These are phyloP conservation scores for Penicillium occitanis DNA, from an alignment of 2,329 filamentous ascomycete genomes.

Conservation along the genomic window DNA sequence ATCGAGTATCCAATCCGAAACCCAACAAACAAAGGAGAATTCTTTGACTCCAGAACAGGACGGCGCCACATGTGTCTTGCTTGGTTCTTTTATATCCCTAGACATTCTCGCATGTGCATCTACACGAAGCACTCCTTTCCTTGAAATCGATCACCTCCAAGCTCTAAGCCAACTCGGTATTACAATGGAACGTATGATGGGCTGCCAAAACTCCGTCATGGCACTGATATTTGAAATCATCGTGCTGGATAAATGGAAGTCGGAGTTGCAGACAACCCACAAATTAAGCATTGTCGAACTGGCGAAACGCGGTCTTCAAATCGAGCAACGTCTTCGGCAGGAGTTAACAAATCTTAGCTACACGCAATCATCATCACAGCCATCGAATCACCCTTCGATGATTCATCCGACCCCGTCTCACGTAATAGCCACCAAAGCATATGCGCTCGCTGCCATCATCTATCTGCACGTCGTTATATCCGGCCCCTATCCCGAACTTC, in stretches of 20 bases:
- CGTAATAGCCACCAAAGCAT: neutral
- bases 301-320: neutral
- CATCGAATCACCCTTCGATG: neutral
- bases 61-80: slow-evolving; percentile 1
- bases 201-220: neutral
- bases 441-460: neutral
- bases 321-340: neutral
- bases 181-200: neutral
- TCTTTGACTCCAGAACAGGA: neutral
- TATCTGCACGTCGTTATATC: slow-evolving; percentile 10
- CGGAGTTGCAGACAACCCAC: neutral
- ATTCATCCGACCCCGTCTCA: neutral
- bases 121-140: neutral
- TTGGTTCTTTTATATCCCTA: slow-evolving; percentile 2
- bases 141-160: neutral
- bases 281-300: slow-evolving; percentile 7
- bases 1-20: neutral
- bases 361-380: neutral
- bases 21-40: neutral
- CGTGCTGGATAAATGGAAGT: slow-evolving; percentile 5
- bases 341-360: neutral
- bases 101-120: slow-evolving; percentile 10
- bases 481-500: neutral
- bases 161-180: neutral
- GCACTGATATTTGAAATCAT: slow-evolving; percentile 4